Conservation (phyloP, 352 stramenopile genomes). For the Globisporangium spinosum region DNA sequence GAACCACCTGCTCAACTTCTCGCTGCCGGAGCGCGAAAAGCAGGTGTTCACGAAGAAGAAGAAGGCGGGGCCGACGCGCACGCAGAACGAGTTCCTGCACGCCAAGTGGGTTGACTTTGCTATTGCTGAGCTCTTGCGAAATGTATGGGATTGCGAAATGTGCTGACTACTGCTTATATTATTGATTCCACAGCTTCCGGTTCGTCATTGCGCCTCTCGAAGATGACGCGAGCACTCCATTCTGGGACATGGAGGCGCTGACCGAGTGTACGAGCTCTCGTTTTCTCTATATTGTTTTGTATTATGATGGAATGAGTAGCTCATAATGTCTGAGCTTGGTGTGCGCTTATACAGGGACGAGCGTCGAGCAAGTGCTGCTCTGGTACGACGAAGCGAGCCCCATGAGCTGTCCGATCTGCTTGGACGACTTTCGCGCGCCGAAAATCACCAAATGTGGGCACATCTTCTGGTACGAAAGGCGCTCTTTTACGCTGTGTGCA, state of each 20-base stretch:
- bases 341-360: slow-evolving; percentile 50
- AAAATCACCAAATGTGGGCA: slow-evolving; percentile 88
- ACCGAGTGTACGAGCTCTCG: slow-evolving; percentile 62
- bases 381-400: slow-evolving; percentile 62
- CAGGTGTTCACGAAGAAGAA: slow-evolving; percentile 42
- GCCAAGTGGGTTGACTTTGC: slow-evolving; percentile 52
- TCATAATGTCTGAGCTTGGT: slow-evolving; percentile 1
- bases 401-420: slow-evolving; percentile 74
- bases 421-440: slow-evolving; percentile 69
- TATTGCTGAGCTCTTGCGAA: background rate
- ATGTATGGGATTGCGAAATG: background rate
- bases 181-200: slow-evolving; percentile 57
- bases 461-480: slow-evolving; percentile 67
- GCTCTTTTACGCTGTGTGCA: no score
- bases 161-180: background rate
- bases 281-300: background rate
- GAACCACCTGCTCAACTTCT: slow-evolving; percentile 85
- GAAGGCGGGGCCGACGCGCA: slow-evolving; percentile 57
- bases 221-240: slow-evolving; percentile 38
- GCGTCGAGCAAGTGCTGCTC: slow-evolving; percentile 79
- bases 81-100: slow-evolving; percentile 82
- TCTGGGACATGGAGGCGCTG: slow-evolving; percentile 73
- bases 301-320: background rate
- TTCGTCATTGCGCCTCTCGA: slow-evolving; percentile 72
- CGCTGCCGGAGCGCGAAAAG: slow-evolving; percentile 69